Evolutionary conservation across 495 filamentous ascomycete genomes (phyloP), one percentile per base, ranked within the genome.

Genomic region (Lasiosphaeria hispida): DNA sequence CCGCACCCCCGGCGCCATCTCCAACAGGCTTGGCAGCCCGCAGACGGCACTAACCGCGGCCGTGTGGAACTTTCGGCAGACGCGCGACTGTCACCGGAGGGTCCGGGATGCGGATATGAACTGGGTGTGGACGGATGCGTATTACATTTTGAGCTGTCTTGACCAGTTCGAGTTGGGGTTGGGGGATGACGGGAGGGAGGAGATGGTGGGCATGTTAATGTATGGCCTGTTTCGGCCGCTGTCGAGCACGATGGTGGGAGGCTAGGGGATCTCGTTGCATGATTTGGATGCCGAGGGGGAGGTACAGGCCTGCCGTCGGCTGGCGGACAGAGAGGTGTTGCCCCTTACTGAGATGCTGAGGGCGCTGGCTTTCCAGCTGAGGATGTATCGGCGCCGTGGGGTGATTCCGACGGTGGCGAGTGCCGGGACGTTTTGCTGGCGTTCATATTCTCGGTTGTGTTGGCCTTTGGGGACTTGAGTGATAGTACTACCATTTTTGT

Each of bases 61-160:
- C n/a, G 51, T 61, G 36, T 61, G 49, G 43, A 61, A 61, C 38
- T 55, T 61, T 38, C 7, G 33, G 19, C 58, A 61, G 17, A 55
- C 56, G 7, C 58, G 51, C n/a, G 23, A 51, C 33, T 55, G 51
- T 40, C 45, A 55, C 36, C 44, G 45, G 10, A 30, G 15, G 7
- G 13, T n/a, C n/a, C 34, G 17, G 10, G n/a, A 34, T 5, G 18
- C 10, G 34, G 34, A 33, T n/a, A n/a, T n/a, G n/a, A n/a, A n/a
- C n/a, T n/a, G n/a, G n/a, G 47, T 44, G 1, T 10, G 40, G 1
- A 23, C 34, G 30, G 53, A 61, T 17, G 47, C 59, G 3, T 61
- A 61, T 47, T 61, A 45, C 41, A 14, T 57, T 17, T 48, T 61
- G 37, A 57, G 53, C 33, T 61, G 59, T 48, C 13, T 57, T 15